Evolutionary conservation across 1,139 yeast genomes (phyloP), one percentile per base, ranked within the genome.

Genomic region (Diutina neorugosa): DNA sequence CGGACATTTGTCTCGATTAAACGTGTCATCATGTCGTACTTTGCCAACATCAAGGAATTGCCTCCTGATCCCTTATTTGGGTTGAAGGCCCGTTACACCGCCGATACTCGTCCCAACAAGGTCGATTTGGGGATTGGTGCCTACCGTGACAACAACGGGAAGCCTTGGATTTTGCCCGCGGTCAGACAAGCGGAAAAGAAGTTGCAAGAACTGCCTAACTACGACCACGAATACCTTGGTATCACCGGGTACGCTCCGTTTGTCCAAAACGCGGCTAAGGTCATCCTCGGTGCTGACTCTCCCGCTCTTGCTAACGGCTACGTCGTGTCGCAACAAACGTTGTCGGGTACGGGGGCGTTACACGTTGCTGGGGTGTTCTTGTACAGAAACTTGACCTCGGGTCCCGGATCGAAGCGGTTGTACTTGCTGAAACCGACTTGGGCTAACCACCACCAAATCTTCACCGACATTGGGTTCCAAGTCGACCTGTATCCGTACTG

Each of bases 51-150:
- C 58, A 74, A 74, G 54, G 80, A 77, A 61, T 71, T 84, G 58
- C 91, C 91, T 44, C 84, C 88, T 41, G 94, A 86, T 66, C 87
- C 91, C 11, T 74, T 86, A 56, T 93, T 93, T 63, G 96, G 88
- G 41, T 79, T 93, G 58, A 87, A 86, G 67, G 91, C 89, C 51
- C 74, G 90, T 62, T 86, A 71, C 70, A 70, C 71, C 55, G 78
- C 79, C 46, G 96, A 91, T 63, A 62, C 80, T 12, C 73, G 89
- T 55, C 34, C 74, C 5, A 75, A 78, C 56, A 93, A 91, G 73
- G 89, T 91, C 59, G 96, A 90, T 69, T 75, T 89, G 59, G 97
- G 97, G 54, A 91, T 91, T 57, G 98, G 98, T 59, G 98, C 98
- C 51, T 93, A 93, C 76, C 82, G 98, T 69, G 97, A 91, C 67